Evolutionary conservation across 352 stramenopile genomes (phyloP).

Genomic region (Globisporangium cederbergense): DNA sequence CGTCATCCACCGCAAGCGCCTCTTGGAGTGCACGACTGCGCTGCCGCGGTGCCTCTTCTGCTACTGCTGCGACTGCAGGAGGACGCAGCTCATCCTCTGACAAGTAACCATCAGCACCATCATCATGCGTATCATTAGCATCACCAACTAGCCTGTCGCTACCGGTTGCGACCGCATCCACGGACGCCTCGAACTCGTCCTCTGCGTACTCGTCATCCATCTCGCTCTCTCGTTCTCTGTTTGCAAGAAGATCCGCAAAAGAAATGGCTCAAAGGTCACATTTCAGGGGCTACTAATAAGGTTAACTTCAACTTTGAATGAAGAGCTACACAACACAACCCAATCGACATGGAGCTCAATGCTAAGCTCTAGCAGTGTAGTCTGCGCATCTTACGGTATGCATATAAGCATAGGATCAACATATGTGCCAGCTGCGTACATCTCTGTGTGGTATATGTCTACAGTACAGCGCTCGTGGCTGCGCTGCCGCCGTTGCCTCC

Average conservation of each 20-base stretch:
- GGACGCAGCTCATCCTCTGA: conserved; percentile 14
- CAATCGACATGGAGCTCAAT: too few relatives aligned
- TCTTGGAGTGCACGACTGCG: conserved; percentile 10
- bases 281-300: background rate
- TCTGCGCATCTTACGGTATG: too few relatives aligned
- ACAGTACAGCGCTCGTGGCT: conserved; percentile 1
- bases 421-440: background rate
- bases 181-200: conserved; percentile 23
- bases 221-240: background rate
- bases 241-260: background rate
- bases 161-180: background rate
- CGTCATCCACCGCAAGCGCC: conserved; percentile 8
- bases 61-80: background rate
- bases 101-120: background rate
- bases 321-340: too few relatives aligned
- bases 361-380: too few relatives aligned
- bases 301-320: background rate
- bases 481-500: background rate
- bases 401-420: background rate
- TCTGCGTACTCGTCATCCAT: conserved; percentile 23
- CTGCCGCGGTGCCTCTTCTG: background rate
- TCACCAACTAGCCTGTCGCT: background rate
- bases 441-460: background rate
- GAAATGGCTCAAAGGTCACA: background rate
- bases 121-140: background rate